Percentiles rank a stretch among this genome's conserved stretches.
Conservation (phyloP, 2,329 filamentous ascomycete species). For the Alternaria ventricosa region DNA sequence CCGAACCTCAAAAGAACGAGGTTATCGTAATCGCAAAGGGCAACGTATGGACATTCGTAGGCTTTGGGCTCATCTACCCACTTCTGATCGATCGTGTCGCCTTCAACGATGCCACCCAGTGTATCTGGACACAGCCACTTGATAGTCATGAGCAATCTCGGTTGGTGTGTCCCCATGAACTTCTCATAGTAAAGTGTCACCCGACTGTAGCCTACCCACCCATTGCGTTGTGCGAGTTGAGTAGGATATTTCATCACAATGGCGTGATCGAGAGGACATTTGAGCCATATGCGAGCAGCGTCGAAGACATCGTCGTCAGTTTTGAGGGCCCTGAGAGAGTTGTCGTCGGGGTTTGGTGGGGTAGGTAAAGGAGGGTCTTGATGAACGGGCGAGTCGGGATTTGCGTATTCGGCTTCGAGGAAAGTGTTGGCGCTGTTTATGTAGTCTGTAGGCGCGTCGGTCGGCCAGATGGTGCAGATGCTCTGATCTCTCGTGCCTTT, state of each 20-base stretch:
- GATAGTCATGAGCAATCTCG: neutral
- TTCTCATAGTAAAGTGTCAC: neutral
- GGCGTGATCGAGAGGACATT: neutral
- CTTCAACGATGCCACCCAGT: neutral
- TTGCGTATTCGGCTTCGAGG: neutral
- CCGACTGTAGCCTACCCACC: neutral
- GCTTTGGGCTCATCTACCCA: neutral
- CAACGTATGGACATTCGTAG: neutral
- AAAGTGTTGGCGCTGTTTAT: neutral
- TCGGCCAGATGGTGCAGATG: neutral
- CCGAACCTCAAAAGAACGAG: neutral
- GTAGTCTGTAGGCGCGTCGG: neutral
- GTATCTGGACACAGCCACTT: neutral
- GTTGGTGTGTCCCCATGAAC: neutral
- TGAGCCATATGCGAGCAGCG: neutral
- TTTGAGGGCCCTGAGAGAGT: neutral
- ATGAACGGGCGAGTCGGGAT: neutral
- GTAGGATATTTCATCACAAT: neutral
- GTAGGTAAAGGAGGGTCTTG: neutral
- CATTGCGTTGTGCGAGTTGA: neutral
- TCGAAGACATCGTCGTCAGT: neutral
- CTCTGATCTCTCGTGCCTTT: neutral
- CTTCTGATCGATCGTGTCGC: neutral
- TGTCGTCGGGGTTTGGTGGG: neutral
- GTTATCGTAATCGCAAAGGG: neutral